These are phyloP conservation scores for Novymonas esmeraldas DNA, from an alignment of 208 protist genomes.

Conservation along the genomic window DNA sequence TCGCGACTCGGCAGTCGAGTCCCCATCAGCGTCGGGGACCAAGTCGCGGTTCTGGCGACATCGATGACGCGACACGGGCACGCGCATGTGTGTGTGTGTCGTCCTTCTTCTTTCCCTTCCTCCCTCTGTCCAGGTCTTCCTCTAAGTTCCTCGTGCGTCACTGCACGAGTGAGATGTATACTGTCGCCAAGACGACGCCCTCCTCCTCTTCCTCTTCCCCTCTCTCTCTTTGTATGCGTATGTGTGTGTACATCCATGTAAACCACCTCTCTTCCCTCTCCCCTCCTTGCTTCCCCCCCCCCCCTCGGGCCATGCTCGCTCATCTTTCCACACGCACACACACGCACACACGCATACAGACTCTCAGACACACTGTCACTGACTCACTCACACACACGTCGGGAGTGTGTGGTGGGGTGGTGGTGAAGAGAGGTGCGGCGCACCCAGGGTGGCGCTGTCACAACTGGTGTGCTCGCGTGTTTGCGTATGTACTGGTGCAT, in stretches of 20 bases:
- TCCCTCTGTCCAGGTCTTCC: neutral
- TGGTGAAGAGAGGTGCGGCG: too few species aligned
- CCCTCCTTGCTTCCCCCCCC: too few species aligned
- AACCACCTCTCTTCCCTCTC: neutral
- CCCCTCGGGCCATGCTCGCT: too few species aligned
- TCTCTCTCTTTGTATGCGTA: neutral
- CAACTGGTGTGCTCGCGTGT: too few species aligned
- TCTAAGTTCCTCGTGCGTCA: too few species aligned
- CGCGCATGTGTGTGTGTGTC: neutral
- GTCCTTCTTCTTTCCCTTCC: neutral
- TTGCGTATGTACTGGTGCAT: too few species aligned
- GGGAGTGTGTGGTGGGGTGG: too few species aligned
- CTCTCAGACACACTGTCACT: too few species aligned
- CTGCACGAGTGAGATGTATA: too few species aligned
- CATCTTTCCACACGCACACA: neutral
- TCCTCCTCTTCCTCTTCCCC: neutral
- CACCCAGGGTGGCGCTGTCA: too few species aligned
- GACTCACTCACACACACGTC: too few species aligned
- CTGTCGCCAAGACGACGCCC: neutral
- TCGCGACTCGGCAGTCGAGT: neutral
- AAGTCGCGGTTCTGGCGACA: constrained; percentile 2
- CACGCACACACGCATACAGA: neutral
- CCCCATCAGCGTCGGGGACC: neutral
- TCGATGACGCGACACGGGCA: neutral
- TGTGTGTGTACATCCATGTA: too few species aligned